phyloP scores from a whole-genome alignment of 768 basidiomycete genomes.

The Leccinellum luteum region DNA sequence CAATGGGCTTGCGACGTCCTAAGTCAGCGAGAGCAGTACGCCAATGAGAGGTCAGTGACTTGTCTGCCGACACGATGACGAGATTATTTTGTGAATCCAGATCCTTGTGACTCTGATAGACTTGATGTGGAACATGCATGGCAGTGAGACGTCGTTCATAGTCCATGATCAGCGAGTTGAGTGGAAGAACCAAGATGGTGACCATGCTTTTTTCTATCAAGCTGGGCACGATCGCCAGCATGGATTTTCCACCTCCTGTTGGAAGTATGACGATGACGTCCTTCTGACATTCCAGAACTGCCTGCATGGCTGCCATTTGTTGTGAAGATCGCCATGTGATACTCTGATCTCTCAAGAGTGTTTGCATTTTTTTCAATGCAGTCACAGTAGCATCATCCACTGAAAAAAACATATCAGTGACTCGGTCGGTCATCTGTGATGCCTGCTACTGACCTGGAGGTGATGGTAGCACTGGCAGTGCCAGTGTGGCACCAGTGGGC shows the following conservation, averaged over 20 bases:
- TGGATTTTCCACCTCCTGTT: background rate
- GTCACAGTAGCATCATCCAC: too few species aligned
- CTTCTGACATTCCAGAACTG: background rate
- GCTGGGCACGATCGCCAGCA: background rate
- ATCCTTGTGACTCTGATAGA: background rate
- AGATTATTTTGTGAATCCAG: background rate
- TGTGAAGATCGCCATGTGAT: too few species aligned
- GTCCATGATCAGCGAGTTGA: background rate
- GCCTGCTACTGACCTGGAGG: too few species aligned
- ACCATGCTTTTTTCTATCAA: background rate
- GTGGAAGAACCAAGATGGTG: background rate
- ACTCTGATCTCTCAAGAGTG: too few species aligned
- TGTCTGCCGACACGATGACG: constrained; percentile 2
- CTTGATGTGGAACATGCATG: background rate
- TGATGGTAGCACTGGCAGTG: too few species aligned
- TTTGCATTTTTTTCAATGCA: too few species aligned
- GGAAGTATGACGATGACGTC: background rate
- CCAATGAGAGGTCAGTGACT: too few species aligned
- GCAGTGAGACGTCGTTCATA: background rate
- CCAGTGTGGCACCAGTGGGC: too few species aligned
- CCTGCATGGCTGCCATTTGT: too few species aligned
- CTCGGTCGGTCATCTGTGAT: too few species aligned
- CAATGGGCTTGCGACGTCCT: background rate
- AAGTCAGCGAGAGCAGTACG: constrained; percentile 10
- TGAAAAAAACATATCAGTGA: too few species aligned